Conservation (phyloP, 1,284 basidiomycete species). For the Heterobasidion parviporum region DNA sequence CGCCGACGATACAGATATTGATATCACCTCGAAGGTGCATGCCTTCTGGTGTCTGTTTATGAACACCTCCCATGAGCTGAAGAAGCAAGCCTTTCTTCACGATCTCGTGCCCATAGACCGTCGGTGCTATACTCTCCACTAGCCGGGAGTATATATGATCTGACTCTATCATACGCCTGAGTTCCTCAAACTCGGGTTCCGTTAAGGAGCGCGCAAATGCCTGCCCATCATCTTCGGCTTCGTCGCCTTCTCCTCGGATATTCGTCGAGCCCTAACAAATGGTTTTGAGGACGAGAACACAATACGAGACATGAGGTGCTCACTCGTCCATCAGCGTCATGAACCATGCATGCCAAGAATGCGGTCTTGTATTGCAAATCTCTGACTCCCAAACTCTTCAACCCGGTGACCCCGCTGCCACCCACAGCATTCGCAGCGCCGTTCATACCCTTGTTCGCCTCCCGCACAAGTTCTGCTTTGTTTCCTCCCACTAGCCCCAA, state of each 20-base stretch:
- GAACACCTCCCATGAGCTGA: slow-evolving; percentile 88
- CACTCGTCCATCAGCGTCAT: slow-evolving; percentile 81
- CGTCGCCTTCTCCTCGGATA: slow-evolving; percentile 81
- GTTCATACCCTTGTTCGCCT: slow-evolving; percentile 60
- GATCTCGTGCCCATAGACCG: slow-evolving; percentile 97
- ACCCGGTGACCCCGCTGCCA: slow-evolving; percentile 84
- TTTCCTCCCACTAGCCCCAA: slow-evolving; percentile 94
- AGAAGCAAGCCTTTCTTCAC: slow-evolving; percentile 97
- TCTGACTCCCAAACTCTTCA: slow-evolving; percentile 91
- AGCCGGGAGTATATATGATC: slow-evolving; percentile 93
- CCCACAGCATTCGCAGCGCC: slow-evolving; percentile 63
- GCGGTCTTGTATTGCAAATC: slow-evolving; percentile 99
- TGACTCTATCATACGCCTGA: slow-evolving; percentile 87
- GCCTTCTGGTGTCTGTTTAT: slow-evolving; percentile 95
- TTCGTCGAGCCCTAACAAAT: slow-evolving; percentile 63
- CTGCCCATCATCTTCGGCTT: slow-evolving; percentile 68
- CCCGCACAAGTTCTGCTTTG: slow-evolving; percentile 84
- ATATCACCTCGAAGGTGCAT: slow-evolving; percentile 94
- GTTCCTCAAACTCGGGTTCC: slow-evolving; percentile 90
- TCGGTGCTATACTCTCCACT: slow-evolving; percentile 93
- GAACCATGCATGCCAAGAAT: slow-evolving; percentile 97
- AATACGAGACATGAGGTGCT: slow-evolving; percentile 19
- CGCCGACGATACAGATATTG: slow-evolving; percentile 91
- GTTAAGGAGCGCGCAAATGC: slow-evolving; percentile 86
- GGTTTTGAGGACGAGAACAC: neutral